Evolutionary conservation across 148 eudicot species (phyloP), one percentile per base, ranked within the genome.

Genomic region (Fagopyrum esculentum): DNA sequence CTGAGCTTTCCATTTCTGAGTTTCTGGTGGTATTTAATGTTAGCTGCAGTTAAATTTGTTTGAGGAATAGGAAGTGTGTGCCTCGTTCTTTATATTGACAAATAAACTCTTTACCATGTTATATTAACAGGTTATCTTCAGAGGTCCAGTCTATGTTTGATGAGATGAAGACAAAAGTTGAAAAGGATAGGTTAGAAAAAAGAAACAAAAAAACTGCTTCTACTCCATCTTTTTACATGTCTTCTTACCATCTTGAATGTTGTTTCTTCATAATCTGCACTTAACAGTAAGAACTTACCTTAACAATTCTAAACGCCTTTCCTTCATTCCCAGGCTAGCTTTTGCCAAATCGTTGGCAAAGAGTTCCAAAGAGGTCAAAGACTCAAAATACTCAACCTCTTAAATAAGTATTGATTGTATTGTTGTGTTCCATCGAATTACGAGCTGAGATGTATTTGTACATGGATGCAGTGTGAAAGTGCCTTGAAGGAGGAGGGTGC

Each of bases 321-420:
- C 5, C 69, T 52, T 66, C 9, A 30, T 3, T 79, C 61, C 64
- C 88, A 94, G 98, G 86, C 91, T 90, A 79, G 78, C 80, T 76
- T 87, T 90, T 82, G 96, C 87, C 1, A 92, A 89, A 85, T 89
- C 89, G 50, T 83, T 92, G 74, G 84, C 87, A 26, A 94, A 87
- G 84, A 91, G 89, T 85, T 90, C 92, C 61, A 94, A 92, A 86
- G 98, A 94, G 98, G 98, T 91, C 43, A 61, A 22, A 22, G 26
- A 22, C 26, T 22, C 26, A 22, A 13, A 29, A 26, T 61, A 15
- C 44, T 11, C 11, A 61, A 29, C 68, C 2, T 26, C 13, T 29
- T 5, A 59, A 59, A 22, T 29, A 19, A 49, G 6, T 26, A 26
- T 29, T 2, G 3, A 9, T 26, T n/a, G 61, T 56, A 56, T 56